Conservation (phyloP, 768 basidiomycete species). For the Lactifluus hygrophoroides region DNA sequence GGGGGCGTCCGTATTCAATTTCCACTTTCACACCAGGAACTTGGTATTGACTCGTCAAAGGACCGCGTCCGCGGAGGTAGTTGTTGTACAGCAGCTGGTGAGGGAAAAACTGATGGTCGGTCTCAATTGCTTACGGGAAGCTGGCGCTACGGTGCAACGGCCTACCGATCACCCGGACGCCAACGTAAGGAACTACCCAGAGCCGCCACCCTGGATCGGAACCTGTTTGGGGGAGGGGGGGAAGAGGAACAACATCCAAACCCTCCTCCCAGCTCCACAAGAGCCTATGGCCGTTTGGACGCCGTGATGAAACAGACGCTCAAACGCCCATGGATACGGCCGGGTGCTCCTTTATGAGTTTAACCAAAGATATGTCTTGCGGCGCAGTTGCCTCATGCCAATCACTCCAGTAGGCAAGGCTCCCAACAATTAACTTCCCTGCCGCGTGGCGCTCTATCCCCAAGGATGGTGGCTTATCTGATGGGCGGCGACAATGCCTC, state of each 20-base stretch:
- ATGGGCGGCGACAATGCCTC: conserved; percentile 12
- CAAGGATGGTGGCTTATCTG: conserved; percentile 7
- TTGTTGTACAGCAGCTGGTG: not conserved
- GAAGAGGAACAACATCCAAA: no score
- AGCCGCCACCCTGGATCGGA: conserved; percentile 15
- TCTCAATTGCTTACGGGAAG: conserved; percentile 15
- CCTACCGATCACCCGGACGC: conserved; percentile 13
- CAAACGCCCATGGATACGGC: conserved; percentile 6
- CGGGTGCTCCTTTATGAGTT: conserved; percentile 1
- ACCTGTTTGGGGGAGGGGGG: no score
- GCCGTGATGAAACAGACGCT: conserved; percentile 5
- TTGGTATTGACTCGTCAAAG: not conserved
- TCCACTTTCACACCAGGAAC: conserved; percentile 4
- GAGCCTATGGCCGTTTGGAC: not conserved
- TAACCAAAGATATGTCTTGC: not conserved
- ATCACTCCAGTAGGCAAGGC: conserved; percentile 11
- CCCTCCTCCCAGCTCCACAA: not conserved
- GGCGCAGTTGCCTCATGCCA: conserved; percentile 17
- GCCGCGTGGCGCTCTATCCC: conserved; percentile 14
- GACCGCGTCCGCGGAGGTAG: not conserved
- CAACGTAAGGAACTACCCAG: conserved; percentile 6
- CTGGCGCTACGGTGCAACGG: conserved; percentile 6
- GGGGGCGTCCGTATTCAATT: no score
- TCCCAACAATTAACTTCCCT: conserved; percentile 7
- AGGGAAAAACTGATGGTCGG: conserved; percentile 4